Base-by-base conservation (phyloP, 2,329 filamentous ascomycete species). In the Colletotrichum agaves region DNA sequence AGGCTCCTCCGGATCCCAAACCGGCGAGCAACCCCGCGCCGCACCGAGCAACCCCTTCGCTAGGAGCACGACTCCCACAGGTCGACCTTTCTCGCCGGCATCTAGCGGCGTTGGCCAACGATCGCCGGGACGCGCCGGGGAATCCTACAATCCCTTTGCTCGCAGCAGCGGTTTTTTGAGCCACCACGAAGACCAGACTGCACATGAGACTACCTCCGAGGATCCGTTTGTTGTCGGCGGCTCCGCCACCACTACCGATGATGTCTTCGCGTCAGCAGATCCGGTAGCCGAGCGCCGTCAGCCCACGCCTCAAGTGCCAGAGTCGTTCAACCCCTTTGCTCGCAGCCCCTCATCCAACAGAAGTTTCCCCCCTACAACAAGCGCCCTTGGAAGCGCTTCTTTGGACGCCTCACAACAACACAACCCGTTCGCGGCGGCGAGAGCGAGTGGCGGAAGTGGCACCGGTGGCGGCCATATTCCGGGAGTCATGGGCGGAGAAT, bases 311-410 rank as follows among this genome's bases (percentile, higher is more conserved):
- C 63, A 53, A 17, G 60, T 63, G 1, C 50, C 46, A 1, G 63
- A 63, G 44, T 63, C 64, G 2, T 53, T 52, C 61, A 59, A 64
- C 12, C 64, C 64, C 10, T 67, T 67, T 11, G 46, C 46, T 10
- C 7, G 61, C 33, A 64, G 53, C 27, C 39, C 23, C 7, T 27
- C 53, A 8, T 50, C 61, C 10, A 53, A 64, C 8, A 21, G 35
- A 12, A 64, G 55, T 23, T 60, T 64, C 61, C 61, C 52, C 3
- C 61, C 53, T 8, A 59, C 61, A 5, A 55, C 37, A n/a, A 64
- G 61, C 11, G 44, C 61, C 5, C 44, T 64, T 2, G 53, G 61
- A 3, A 35, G 49, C 15, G 21, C 46, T 23, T 47, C 49, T 5
- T 12, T 44, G n/a, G 61, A 58, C 35, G 44, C 59, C 1, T 41